These are phyloP conservation scores for Fusarium sp. DNA, from an alignment of 2,329 filamentous ascomycete species.

Conservation along the genomic window DNA sequence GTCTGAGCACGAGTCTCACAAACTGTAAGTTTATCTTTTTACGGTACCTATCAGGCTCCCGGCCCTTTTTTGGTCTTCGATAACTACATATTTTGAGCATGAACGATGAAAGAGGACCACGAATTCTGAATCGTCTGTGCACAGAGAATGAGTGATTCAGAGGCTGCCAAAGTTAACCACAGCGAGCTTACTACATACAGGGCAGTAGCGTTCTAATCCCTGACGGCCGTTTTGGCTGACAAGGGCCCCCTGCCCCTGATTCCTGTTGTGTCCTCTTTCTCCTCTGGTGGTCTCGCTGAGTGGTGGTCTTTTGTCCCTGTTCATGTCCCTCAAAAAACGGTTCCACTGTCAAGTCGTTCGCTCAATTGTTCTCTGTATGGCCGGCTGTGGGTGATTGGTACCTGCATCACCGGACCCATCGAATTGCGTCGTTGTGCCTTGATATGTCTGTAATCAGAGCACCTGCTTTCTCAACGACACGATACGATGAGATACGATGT, in stretches of 20 bases:
- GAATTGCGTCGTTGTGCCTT: constrained; percentile 21
- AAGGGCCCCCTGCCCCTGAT: constrained; percentile 22
- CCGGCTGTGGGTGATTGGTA: constrained; percentile 18
- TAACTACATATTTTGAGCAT: not conserved
- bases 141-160: constrained; percentile 20
- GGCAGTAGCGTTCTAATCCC: constrained; percentile 24
- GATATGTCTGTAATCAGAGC: constrained; percentile 11
- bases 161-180: constrained; percentile 27
- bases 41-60: constrained; percentile 31
- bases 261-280: constrained; percentile 20
- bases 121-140: constrained; percentile 12
- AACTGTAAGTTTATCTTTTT: constrained; percentile 10
- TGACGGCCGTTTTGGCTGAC: constrained; percentile 41
- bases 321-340: constrained; percentile 29
- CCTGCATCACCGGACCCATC: constrained; percentile 35
- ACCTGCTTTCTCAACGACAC: not conserved
- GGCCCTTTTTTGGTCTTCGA: constrained; percentile 25
- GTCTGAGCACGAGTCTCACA: constrained; percentile 29
- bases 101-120: not conserved
- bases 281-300: constrained; percentile 33
- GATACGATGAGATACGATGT: not conserved
- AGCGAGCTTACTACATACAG: not conserved
- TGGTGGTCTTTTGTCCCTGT: constrained; percentile 13
- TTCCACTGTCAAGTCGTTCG: constrained; percentile 27
- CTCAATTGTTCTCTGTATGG: constrained; percentile 21